phyloP scores from a whole-genome alignment of 164 flowering plant species.

The Aristolochia fimbriata region DNA sequence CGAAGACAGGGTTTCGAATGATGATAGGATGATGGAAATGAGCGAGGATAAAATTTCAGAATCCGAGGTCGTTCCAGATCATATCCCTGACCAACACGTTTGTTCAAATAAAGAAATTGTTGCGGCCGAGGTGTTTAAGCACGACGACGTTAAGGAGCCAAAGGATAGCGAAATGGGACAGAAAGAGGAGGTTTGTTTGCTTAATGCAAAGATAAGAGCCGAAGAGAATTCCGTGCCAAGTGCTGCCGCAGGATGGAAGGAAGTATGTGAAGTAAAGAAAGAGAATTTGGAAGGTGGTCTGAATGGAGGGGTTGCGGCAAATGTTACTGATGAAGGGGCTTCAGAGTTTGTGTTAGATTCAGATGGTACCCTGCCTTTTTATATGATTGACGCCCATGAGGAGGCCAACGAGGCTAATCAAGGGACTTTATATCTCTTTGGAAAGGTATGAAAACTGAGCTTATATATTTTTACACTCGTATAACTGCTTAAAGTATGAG shows the following conservation, averaged over 20 bases:
- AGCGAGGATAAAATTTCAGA: conserved; percentile 7
- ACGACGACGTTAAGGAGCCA: conserved; percentile 2
- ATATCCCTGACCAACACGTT: conserved; percentile 3
- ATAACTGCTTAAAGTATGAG: neutral
- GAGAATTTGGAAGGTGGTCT: conserved; percentile 15
- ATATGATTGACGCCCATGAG: conserved; percentile 83
- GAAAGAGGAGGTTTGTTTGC: conserved; percentile 20
- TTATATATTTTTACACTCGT: neutral
- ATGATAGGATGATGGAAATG: conserved; percentile 4
- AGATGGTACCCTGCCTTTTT: conserved; percentile 83
- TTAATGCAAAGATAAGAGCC: conserved; percentile 62
- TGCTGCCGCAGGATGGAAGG: conserved; percentile 69
- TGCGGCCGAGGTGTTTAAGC: neutral
- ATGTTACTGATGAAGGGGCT: conserved; percentile 29
- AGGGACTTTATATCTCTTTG: conserved; percentile 85
- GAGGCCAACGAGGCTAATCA: conserved; percentile 61
- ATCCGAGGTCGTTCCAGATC: conserved; percentile 7
- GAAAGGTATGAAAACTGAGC: conserved; percentile 48
- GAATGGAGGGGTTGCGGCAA: conserved; percentile 5
- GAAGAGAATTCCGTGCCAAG: conserved; percentile 39
- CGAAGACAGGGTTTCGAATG: conserved; percentile 3
- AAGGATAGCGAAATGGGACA: conserved; percentile 14
- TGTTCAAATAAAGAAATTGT: neutral
- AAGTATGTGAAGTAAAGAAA: conserved; percentile 34
- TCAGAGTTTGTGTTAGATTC: conserved; percentile 51